Evolutionary conservation across 2,329 filamentous ascomycete species (phyloP).

Genomic region (Zalaria sp.): DNA sequence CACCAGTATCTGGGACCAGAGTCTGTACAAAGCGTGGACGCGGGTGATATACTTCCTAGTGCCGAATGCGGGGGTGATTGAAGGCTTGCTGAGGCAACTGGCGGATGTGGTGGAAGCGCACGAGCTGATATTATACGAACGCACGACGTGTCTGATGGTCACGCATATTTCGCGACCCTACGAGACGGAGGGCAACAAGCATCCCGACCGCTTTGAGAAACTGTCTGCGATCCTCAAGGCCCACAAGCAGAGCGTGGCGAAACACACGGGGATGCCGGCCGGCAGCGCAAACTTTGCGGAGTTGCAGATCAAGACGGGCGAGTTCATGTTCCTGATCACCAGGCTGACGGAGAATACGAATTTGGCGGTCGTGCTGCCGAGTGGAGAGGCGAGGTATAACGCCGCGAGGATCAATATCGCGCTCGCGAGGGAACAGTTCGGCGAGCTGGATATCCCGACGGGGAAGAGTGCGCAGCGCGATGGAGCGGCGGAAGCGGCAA

Average conservation of each 20-base stretch:
- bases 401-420: slow-evolving; percentile 80
- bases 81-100: slow-evolving; percentile 68
- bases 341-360: slow-evolving; percentile 98
- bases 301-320: slow-evolving; percentile 65
- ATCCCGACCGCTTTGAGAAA: slow-evolving; percentile 82
- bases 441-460: slow-evolving; percentile 37
- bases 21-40: slow-evolving; percentile 94
- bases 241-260: slow-evolving; percentile 71
- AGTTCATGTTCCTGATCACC: slow-evolving; percentile 87
- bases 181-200: slow-evolving; percentile 62
- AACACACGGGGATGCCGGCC: slow-evolving; percentile 67
- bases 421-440: slow-evolving; percentile 71
- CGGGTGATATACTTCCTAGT: slow-evolving; percentile 96
- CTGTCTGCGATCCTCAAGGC: slow-evolving; percentile 97
- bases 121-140: slow-evolving; percentile 87
- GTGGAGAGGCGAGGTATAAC: slow-evolving; percentile 84
- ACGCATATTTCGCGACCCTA: slow-evolving; percentile 71
- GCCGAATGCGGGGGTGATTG: slow-evolving; percentile 82
- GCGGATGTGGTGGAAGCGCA: slow-evolving; percentile 81
- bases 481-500: not conserved
- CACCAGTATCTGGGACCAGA: slow-evolving; percentile 98
- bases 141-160: slow-evolving; percentile 92
- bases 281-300: slow-evolving; percentile 69
- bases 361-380: slow-evolving; percentile 79
- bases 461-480: not conserved